Percentiles rank a stretch among this genome's conserved stretches.
These are phyloP conservation scores for Polygonum maritimum DNA, from an alignment of 148 eudicot genomes.

Conservation along the genomic window DNA sequence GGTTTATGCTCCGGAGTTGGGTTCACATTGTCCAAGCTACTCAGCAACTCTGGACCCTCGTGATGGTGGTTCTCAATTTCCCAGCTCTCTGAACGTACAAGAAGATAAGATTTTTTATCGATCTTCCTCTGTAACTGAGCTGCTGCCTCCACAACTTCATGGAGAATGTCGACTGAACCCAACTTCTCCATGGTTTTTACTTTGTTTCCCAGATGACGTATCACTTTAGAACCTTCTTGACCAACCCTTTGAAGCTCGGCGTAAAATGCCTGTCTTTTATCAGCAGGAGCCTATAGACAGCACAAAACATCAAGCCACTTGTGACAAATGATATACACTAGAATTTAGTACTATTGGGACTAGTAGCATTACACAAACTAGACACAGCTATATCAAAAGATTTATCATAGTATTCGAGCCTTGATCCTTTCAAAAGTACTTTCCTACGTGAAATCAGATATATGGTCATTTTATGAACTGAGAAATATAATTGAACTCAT, in stretches of 20 bases:
- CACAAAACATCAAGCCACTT: background rate
- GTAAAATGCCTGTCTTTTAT: constrained; percentile 56
- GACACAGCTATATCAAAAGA: too few species aligned
- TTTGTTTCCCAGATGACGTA: constrained; percentile 68
- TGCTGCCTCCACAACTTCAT: constrained; percentile 58
- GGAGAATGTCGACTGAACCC: constrained; percentile 35
- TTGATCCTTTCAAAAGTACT: too few species aligned
- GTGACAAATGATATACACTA: background rate
- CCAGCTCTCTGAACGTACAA: constrained; percentile 73
- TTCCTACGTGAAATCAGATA: too few species aligned
- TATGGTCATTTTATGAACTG: too few species aligned
- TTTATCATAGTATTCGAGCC: too few species aligned
- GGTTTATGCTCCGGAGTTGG: constrained; percentile 22
- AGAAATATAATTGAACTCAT: too few species aligned
- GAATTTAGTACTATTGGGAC: too few species aligned
- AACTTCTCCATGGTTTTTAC: constrained; percentile 64
- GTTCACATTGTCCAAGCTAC: constrained; percentile 19
- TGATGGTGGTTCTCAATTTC: constrained; percentile 30
- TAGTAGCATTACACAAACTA: too few species aligned
- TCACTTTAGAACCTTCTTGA: constrained; percentile 63
- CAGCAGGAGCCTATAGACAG: constrained; percentile 60
- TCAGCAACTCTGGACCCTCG: constrained; percentile 25
- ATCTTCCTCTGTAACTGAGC: constrained; percentile 63
- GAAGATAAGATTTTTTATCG: constrained; percentile 63
- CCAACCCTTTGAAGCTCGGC: constrained; percentile 68